Conservation (phyloP, 2,329 filamentous ascomycete species). For the Fusarium algeriense region DNA sequence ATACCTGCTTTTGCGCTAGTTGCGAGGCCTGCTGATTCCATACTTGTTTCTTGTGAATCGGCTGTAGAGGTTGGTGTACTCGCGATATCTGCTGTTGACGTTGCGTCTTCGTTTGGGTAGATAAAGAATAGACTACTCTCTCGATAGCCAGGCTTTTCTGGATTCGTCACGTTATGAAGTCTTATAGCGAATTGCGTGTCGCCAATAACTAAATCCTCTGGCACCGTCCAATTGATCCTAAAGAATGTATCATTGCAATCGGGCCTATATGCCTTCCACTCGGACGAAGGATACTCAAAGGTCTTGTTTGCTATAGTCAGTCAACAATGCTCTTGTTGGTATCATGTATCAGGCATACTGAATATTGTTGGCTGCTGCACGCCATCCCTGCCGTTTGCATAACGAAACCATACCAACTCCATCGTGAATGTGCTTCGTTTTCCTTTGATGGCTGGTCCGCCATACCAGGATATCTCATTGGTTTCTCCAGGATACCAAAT, state of each 20-base stretch:
- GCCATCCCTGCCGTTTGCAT: too few species aligned
- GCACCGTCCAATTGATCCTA: conserved; percentile 5
- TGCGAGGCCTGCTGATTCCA: neutral
- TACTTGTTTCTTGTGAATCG: neutral
- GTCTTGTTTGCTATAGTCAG: neutral
- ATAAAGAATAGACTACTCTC: conserved; percentile 12
- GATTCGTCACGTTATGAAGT: neutral
- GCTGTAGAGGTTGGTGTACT: neutral
- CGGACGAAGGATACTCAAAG: neutral
- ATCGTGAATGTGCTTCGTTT: neutral
- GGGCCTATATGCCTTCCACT: neutral
- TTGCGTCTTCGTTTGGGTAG: neutral
- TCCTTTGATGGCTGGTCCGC: neutral
- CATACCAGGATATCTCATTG: conserved; percentile 1
- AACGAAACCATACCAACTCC: neutral
- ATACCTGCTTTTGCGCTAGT: neutral
- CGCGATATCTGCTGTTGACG: neutral
- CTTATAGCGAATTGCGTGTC: neutral
- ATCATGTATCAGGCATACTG: neutral
- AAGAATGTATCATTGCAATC: conserved; percentile 3
- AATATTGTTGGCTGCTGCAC: neutral
- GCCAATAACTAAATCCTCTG: neutral
- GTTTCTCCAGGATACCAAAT: conserved; percentile 7
- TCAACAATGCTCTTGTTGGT: neutral
- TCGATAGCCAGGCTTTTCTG: neutral